These are phyloP conservation scores for Luffa acutangula DNA, from an alignment of 306 rosid species.

Conservation along the genomic window DNA sequence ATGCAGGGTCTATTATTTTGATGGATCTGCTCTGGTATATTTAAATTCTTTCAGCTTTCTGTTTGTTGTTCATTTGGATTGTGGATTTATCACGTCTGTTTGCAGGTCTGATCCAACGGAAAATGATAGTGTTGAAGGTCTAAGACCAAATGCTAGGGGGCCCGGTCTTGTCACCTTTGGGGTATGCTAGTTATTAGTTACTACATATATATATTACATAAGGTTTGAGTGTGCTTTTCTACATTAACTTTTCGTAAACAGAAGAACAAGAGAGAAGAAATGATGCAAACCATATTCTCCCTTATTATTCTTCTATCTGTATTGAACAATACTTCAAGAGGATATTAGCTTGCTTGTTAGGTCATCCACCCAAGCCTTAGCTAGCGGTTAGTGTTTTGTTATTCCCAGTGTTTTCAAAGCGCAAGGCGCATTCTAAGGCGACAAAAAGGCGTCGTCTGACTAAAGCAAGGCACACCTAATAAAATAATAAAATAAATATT, in stretches of 20 bases:
- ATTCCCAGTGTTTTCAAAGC: background rate
- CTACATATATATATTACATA: background rate
- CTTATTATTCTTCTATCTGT: background rate
- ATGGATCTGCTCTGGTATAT: slow-evolving; percentile 92
- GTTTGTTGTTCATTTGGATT: background rate
- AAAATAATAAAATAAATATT: too few relatives aligned
- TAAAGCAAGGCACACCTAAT: too few relatives aligned
- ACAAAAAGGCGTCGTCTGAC: too few relatives aligned
- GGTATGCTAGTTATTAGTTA: slow-evolving; percentile 33
- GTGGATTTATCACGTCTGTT: slow-evolving; percentile 4
- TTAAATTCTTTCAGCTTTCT: slow-evolving; percentile 4
- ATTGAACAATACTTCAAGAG: background rate
- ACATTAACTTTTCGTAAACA: background rate
- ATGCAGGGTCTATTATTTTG: slow-evolving; percentile 90
- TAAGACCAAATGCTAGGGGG: slow-evolving; percentile 99
- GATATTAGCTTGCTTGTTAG: background rate
- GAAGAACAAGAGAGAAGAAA: background rate
- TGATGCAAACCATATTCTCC: background rate
- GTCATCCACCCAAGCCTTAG: background rate
- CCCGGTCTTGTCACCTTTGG: slow-evolving; percentile 99
- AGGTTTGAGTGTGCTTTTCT: background rate
- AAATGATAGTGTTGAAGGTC: slow-evolving; percentile 93
- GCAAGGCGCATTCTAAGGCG: too few relatives aligned
- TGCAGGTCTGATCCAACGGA: slow-evolving; percentile 99
- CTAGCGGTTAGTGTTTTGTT: background rate